Evolutionary conservation across 148 eudicot species (phyloP).

Genomic region (Rhododendron henanense): DNA sequence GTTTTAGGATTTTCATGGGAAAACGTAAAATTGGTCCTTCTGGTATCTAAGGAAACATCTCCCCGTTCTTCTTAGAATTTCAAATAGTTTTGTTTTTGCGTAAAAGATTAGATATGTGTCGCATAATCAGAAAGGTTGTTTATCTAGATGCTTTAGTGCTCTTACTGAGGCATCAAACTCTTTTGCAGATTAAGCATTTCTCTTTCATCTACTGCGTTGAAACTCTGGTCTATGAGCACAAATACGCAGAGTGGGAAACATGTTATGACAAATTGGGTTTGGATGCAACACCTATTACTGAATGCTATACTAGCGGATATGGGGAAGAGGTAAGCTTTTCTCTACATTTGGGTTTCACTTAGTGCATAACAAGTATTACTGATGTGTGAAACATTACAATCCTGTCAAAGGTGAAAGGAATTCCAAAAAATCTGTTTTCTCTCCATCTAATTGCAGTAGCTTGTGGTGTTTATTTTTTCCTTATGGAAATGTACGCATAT

Average conservation of each 20-base stretch:
- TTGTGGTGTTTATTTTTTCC: neutral
- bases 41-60: neutral
- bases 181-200: slow-evolving; percentile 60
- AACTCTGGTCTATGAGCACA: slow-evolving; percentile 37
- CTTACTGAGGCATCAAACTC: neutral
- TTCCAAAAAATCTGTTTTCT: neutral
- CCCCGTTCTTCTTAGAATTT: neutral
- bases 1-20: slow-evolving; percentile 1
- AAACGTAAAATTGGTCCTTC: neutral
- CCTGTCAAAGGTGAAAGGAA: neutral
- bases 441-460: neutral
- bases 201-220: slow-evolving; percentile 71
- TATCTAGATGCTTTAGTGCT: neutral
- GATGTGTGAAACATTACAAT: neutral
- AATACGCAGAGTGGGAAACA: slow-evolving; percentile 54
- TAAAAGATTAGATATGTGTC: neutral
- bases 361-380: neutral
- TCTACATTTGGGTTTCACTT: neutral
- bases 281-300: slow-evolving; percentile 40
- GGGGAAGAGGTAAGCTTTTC: slow-evolving; percentile 53
- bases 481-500: neutral
- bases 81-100: neutral
- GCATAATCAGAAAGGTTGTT: neutral
- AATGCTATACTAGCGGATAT: slow-evolving; percentile 39
- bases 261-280: slow-evolving; percentile 51